Evolutionary conservation across 257 asterid genomes (phyloP), one percentile per base, ranked within the genome.

Genomic region (Przewalskia tangutica): DNA sequence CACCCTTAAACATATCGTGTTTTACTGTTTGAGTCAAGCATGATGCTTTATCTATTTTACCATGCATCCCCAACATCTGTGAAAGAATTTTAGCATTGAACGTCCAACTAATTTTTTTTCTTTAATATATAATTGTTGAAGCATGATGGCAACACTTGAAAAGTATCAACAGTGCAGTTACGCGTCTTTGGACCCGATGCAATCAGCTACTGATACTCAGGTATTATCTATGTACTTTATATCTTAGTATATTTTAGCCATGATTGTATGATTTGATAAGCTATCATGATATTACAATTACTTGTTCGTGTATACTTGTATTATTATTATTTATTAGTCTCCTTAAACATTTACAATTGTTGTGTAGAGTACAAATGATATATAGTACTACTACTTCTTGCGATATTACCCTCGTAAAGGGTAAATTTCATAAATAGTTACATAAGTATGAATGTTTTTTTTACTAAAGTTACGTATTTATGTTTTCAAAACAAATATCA

Each of bases 141-240:
- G 88, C 86, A 86, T 81, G 86, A 80, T 58, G 46, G 80, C 63
- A 77, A 81, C 88, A 65, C 84, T 83, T 36, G 88, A 83, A 66
- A 86, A 82, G 80, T 86, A 86, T 60, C 86, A 86, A 77, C 80
- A 83, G 40, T 86, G 87, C 83, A 86, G 81, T 51, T 84, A 81
- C 54, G 89, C 83, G 1, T 84, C 89, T 11, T 48, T 83, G 46
- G 87, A 86, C 12, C 64, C 83, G 38, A 53, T n/a, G 58, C 78
- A 58, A 56, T 76, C 78, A 1, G 51, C 59, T 79, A 82, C 20
- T 77, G 79, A 83, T 75, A 50, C 60, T 77, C 85, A 68, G 83
- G 89, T 86, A 32, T 38, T 77, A 59, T 4, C 55, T 32, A 3
- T 38, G 10, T 36, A 40, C 34, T 77, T 34, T 34, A 55, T 36